Evolutionary conservation across 1,139 yeast genomes (phyloP).

Genomic region (Candida sojae): DNA sequence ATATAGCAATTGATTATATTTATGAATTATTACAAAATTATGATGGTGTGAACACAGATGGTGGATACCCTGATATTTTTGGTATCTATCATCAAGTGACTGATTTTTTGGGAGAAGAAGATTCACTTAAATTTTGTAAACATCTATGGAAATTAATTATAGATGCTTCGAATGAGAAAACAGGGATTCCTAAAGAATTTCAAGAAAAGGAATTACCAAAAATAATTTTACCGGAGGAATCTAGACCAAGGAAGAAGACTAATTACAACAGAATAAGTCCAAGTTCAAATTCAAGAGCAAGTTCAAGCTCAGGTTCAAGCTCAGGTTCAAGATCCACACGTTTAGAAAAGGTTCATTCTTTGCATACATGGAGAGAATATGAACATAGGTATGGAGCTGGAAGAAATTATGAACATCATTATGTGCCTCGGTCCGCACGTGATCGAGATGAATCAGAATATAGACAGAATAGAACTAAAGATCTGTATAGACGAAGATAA

Average conservation of each 20-base stretch:
- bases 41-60: constrained; percentile 12
- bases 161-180: constrained; percentile 39
- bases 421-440: constrained; percentile 2
- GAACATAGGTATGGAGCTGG: constrained; percentile 8
- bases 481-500: background rate
- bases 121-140: constrained; percentile 34
- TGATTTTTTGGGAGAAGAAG: constrained; percentile 41
- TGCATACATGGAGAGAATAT: background rate
- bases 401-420: constrained; percentile 8
- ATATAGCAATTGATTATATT: constrained; percentile 43
- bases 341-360: background rate
- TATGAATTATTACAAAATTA: constrained; percentile 31
- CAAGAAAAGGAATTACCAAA: constrained; percentile 13
- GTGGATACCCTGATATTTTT: constrained; percentile 31
- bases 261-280: constrained; percentile 27
- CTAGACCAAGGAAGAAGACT: constrained; percentile 16
- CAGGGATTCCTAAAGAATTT: constrained; percentile 41
- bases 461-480: constrained; percentile 2
- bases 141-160: constrained; percentile 42
- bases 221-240: background rate
- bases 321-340: background rate
- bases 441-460: constrained; percentile 11
- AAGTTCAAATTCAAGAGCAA: constrained; percentile 18
- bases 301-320: constrained; percentile 10
- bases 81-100: constrained; percentile 37